Conservation (phyloP, 208 protist genomes). For the Leishmania martiniquensis region DNA sequence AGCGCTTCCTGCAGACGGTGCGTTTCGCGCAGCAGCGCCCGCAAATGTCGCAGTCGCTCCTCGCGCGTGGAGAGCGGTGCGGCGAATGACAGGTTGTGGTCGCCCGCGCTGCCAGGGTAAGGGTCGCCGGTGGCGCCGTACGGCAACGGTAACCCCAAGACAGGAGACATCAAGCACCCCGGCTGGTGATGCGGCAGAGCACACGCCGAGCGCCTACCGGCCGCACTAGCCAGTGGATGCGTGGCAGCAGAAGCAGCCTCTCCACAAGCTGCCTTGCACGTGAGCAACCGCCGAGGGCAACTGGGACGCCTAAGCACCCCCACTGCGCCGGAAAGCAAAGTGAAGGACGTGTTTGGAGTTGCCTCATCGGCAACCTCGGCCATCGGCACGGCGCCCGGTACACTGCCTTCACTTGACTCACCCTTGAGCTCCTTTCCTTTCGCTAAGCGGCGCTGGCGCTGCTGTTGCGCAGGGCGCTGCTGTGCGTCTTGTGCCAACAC, state of each 20-base stretch:
- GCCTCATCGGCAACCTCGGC: neutral
- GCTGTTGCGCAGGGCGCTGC: slow-evolving; percentile 3
- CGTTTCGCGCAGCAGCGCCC: slow-evolving; percentile 14
- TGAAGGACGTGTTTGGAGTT: neutral
- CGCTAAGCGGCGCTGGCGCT: neutral
- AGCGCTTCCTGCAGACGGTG: slow-evolving; percentile 13
- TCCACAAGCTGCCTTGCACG: neutral
- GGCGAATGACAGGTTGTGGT: neutral
- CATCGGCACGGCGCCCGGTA: neutral
- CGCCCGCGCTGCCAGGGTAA: neutral
- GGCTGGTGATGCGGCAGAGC: neutral
- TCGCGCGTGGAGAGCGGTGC: neutral
- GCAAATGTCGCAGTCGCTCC: slow-evolving; percentile 1
- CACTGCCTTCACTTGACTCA: neutral
- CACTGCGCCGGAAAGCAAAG: neutral
- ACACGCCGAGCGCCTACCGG: neutral
- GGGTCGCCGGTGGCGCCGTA: neutral
- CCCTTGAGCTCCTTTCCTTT: neutral
- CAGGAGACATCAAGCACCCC: neutral
- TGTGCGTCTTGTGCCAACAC: slow-evolving; percentile 16
- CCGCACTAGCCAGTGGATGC: neutral
- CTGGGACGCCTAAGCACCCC: too few species aligned
- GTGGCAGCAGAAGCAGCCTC: neutral
- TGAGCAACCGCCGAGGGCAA: neutral
- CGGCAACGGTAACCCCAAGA: neutral